A percentile compares a stretch with the other conserved stretches of the same genome.
These are phyloP conservation scores for Pichia sp. DNA, from an alignment of 1,139 yeast genomes.

Conservation along the genomic window DNA sequence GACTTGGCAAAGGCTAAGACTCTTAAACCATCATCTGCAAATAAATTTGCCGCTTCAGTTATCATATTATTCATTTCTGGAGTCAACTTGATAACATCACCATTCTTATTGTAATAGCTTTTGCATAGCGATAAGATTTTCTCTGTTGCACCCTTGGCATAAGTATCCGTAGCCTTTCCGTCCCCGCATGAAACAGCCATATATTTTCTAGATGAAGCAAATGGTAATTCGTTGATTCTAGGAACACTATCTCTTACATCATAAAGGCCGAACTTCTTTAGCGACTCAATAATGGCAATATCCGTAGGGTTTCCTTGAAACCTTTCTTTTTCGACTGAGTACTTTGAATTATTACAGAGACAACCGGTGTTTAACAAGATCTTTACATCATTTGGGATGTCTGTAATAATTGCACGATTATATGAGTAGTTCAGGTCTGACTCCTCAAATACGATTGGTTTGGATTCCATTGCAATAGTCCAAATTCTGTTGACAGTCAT, in stretches of 20 bases:
- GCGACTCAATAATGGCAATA: slow-evolving; percentile 76
- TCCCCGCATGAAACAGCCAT: slow-evolving; percentile 76
- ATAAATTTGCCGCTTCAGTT: slow-evolving; percentile 50
- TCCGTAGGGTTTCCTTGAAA: slow-evolving; percentile 92
- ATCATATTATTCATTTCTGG: slow-evolving; percentile 46
- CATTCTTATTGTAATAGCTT: slow-evolving; percentile 54
- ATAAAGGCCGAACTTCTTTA: slow-evolving; percentile 64
- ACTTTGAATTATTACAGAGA: slow-evolving; percentile 77
- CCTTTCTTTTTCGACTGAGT: slow-evolving; percentile 63
- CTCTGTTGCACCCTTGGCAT: slow-evolving; percentile 88
- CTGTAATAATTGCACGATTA: slow-evolving; percentile 38
- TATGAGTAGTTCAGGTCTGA: slow-evolving; percentile 49
- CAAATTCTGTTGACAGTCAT: slow-evolving; percentile 88
- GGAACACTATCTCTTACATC: slow-evolving; percentile 61
- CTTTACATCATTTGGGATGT: slow-evolving; percentile 48
- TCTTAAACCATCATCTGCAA: slow-evolving; percentile 83
- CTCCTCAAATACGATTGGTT: slow-evolving; percentile 33
- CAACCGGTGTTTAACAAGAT: slow-evolving; percentile 63
- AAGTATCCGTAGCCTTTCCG: slow-evolving; percentile 50
- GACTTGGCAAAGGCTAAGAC: slow-evolving; percentile 75
- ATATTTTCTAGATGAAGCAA: slow-evolving; percentile 77
- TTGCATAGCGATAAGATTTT: slow-evolving; percentile 61
- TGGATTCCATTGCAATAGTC: slow-evolving; percentile 57
- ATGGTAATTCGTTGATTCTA: slow-evolving; percentile 73
- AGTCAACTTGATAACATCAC: slow-evolving; percentile 50